phyloP scores from a whole-genome alignment of 1,139 yeast genomes.

The Waltiozyma sp. region DNA sequence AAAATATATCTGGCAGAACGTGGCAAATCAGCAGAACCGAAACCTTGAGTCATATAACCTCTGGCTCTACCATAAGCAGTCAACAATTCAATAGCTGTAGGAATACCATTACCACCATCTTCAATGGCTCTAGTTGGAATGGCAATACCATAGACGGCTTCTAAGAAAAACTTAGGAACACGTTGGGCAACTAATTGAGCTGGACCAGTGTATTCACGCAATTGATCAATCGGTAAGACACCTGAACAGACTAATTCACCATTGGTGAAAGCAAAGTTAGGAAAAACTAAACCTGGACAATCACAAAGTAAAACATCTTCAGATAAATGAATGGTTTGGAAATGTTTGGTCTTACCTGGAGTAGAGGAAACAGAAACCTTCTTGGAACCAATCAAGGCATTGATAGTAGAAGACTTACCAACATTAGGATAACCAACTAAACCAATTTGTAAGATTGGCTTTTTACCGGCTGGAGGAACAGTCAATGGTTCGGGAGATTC shows the following conservation, averaged over 20 bases:
- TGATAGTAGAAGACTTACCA: constrained; percentile 93
- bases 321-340: constrained; percentile 87
- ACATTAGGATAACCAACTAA: constrained; percentile 93
- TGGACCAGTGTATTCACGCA: constrained; percentile 92
- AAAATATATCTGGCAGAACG: constrained; percentile 88
- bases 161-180: constrained; percentile 79
- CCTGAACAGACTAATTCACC: constrained; percentile 98
- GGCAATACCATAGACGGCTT: constrained; percentile 89
- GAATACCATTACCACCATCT: constrained; percentile 85
- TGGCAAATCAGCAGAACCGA: constrained; percentile 94
- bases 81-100: constrained; percentile 81
- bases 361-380: constrained; percentile 96
- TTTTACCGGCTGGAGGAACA: constrained; percentile 48
- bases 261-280: constrained; percentile 92
- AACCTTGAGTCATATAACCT: constrained; percentile 96
- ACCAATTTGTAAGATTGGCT: constrained; percentile 69
- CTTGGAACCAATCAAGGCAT: constrained; percentile 90
- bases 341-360: constrained; percentile 98
- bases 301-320: constrained; percentile 83
- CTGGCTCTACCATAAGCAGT: constrained; percentile 94
- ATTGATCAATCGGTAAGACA: constrained; percentile 93
- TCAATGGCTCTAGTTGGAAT: constrained; percentile 62
- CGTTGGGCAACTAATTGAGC: constrained; percentile 75
- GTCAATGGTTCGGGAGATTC: constrained; percentile 64
- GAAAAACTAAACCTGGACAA: constrained; percentile 98